These are phyloP conservation scores for Aureobasidium sp. DNA, from an alignment of 2,329 filamentous ascomycete genomes.

Conservation along the genomic window DNA sequence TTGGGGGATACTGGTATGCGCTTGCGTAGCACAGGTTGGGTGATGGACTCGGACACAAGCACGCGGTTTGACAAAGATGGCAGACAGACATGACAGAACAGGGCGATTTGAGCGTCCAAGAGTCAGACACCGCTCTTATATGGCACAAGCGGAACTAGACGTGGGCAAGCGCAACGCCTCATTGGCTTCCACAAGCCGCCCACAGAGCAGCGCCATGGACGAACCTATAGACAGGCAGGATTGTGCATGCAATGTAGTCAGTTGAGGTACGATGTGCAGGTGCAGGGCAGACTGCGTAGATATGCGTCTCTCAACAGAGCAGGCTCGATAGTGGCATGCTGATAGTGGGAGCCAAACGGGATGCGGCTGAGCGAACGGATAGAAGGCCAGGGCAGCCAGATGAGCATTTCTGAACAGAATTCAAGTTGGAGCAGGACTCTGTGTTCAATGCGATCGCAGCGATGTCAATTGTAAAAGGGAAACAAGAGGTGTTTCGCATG, in stretches of 20 bases:
- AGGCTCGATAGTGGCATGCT: neutral
- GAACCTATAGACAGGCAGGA: neutral
- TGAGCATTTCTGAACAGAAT: neutral
- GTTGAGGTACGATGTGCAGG: neutral
- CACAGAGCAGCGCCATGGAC: neutral
- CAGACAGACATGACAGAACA: conserved; percentile 4
- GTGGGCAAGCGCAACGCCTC: conserved; percentile 12
- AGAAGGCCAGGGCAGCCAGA: conserved; percentile 6
- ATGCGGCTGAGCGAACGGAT: neutral
- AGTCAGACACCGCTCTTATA: conserved; percentile 14
- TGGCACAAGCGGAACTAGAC: conserved; percentile 13
- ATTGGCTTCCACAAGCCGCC: conserved; percentile 12
- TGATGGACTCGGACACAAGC: conserved; percentile 1
- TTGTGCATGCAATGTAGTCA: neutral
- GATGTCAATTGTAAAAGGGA: neutral
- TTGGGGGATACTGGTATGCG: conserved; percentile 9
- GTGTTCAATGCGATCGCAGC: neutral
- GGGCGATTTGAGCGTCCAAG: neutral
- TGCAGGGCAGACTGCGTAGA: neutral
- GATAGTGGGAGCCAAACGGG: neutral
- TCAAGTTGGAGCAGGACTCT: neutral
- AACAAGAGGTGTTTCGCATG: conserved; percentile 10
- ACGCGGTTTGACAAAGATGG: neutral
- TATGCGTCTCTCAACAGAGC: neutral
- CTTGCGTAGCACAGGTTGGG: conserved; percentile 5